Conservation (phyloP, 768 basidiomycete genomes). For the Boletus patriciae region DNA sequence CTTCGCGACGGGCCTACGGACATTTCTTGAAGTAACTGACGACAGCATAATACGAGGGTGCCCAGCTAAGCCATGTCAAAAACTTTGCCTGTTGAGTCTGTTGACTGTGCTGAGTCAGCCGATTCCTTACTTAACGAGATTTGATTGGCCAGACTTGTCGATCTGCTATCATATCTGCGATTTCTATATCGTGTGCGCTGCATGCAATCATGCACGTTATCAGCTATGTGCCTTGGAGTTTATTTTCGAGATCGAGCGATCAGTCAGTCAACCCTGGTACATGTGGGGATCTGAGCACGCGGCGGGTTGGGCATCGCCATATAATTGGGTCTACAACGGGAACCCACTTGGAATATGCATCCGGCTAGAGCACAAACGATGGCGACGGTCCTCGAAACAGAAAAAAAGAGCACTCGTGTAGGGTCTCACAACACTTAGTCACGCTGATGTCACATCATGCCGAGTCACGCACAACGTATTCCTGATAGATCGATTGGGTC, state of each 20-base stretch:
- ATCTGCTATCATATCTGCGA: not conserved
- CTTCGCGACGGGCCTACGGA: slow-evolving; percentile 10
- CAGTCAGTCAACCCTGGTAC: not conserved
- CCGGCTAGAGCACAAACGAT: not conserved
- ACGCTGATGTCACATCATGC: not conserved
- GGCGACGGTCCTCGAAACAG: not conserved
- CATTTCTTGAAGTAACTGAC: slow-evolving; percentile 21
- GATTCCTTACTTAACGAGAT: not conserved
- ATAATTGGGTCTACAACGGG: not conserved
- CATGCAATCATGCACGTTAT: not conserved
- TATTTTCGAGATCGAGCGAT: not conserved
- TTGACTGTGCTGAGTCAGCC: slow-evolving; percentile 16
- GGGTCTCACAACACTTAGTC: not conserved
- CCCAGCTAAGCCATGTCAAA: not conserved
- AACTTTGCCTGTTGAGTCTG: not conserved
- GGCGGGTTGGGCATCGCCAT: not conserved
- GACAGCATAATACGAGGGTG: slow-evolving; percentile 20
- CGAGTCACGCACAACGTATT: not conserved
- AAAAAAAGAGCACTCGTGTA: no score
- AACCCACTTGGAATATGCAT: not conserved
- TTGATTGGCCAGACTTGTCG: not conserved
- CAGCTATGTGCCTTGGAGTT: not conserved
- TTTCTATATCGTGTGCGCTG: not conserved
- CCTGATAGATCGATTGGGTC: not conserved
- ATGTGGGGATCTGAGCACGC: not conserved